Base-by-base conservation (phyloP, 2,329 filamentous ascomycete genomes). In the Phialemoniopsis sp. region DNA sequence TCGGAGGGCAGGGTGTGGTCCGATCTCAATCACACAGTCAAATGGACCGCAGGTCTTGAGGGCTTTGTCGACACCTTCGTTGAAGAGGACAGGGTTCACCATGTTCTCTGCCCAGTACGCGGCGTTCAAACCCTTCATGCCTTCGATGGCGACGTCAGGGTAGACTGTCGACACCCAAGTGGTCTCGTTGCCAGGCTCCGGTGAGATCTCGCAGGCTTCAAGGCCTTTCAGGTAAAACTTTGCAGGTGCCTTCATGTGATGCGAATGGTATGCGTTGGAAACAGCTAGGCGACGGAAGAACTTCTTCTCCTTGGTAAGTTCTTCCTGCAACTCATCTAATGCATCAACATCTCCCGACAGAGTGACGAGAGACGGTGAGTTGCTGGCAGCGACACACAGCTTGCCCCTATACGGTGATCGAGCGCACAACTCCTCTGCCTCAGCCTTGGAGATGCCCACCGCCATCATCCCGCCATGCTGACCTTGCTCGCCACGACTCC, bases 221-320 rank as follows among this genome's bases (percentile, higher is more conserved):
- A 70, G 43, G 2, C 47, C 49, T 18, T 57, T 39, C 4, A 56
- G 42, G 39, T 71, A 71, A 36, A 55, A 42, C 1, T 29, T 44
- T 0, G 62, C 58, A 1, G 64, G 51, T 16, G 18, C 41, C 1
- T 49, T 36, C 70, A 75, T 75, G 45, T 73, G 71, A 1, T 58
- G 59, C 0, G 70, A 74, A 50, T 75, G 71, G 37, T 74, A 75
- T 0, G 70, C 71, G 0, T 59, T 68, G 33, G 72, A 66, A 1
- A 74, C 61, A 2, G 48, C 46, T 7, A 75, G 51, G 1, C 57
- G 10, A 3, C 63, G 52, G 0, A 58, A 56, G 36, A 67, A 67
- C 36, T 49, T 61, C 2, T 51, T 41, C 13, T 46, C 39, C 10
- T 33, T 38, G 3, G 35, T 38, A 5, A 64, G 45, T 7, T 50